These are phyloP conservation scores for Fusarium drepaniforme DNA, from an alignment of 2,329 filamentous ascomycete species.

Conservation along the genomic window DNA sequence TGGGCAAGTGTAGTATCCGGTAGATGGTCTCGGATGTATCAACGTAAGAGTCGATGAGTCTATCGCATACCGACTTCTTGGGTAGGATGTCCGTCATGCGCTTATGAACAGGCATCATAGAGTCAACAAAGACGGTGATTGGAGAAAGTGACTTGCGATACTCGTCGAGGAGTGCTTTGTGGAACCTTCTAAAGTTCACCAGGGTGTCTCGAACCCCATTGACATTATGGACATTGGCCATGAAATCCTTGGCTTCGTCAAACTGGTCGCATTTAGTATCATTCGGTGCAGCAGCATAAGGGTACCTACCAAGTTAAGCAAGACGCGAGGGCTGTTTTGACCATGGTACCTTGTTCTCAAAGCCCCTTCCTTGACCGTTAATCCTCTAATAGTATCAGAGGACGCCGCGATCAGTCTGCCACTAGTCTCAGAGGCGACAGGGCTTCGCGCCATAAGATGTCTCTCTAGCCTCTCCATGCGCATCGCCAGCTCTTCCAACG, in stretches of 20 bases:
- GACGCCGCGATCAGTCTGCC: constrained; percentile 51
- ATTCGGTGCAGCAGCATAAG: not conserved
- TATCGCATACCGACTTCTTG: constrained; percentile 63
- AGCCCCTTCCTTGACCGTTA: constrained; percentile 62
- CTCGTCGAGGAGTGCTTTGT: constrained; percentile 61
- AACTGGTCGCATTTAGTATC: constrained; percentile 54
- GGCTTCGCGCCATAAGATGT: constrained; percentile 58
- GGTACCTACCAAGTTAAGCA: constrained; percentile 64
- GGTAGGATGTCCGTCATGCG: constrained; percentile 70
- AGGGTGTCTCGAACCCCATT: constrained; percentile 58
- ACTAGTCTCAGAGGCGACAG: constrained; percentile 53
- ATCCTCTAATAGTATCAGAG: constrained; percentile 60
- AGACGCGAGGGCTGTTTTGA: constrained; percentile 64
- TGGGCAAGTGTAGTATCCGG: constrained; percentile 64
- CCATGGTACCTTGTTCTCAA: constrained; percentile 64
- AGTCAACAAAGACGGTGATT: constrained; percentile 69
- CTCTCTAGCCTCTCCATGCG: constrained; percentile 68
- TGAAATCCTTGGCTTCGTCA: constrained; percentile 65
- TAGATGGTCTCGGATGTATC: constrained; percentile 65
- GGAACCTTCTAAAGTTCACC: constrained; percentile 59
- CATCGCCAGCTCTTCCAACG: constrained; percentile 61
- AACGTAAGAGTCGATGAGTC: constrained; percentile 62
- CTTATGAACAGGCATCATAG: constrained; percentile 68
- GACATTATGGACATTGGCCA: constrained; percentile 57
- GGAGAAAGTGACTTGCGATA: constrained; percentile 61